phyloP scores from a whole-genome alignment of 2,329 filamentous ascomycete species.

The Triangularia verruculosa region DNA sequence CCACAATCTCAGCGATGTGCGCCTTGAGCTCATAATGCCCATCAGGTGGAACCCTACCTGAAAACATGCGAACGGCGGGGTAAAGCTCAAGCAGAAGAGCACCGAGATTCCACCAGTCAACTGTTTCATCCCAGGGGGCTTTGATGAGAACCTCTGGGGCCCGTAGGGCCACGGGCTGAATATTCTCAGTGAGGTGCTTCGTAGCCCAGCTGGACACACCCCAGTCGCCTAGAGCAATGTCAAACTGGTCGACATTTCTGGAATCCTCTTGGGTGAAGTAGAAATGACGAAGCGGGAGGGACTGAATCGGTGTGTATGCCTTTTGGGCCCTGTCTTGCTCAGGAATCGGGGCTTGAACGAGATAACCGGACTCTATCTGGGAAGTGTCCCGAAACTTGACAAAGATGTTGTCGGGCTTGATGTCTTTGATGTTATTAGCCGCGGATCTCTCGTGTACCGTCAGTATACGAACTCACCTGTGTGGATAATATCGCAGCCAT shows the following conservation, averaged over 20 bases:
- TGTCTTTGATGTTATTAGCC: constrained; percentile 7
- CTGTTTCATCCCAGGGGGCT: constrained; percentile 13
- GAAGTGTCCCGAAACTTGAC: constrained; percentile 16
- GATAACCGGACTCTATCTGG: constrained; percentile 15
- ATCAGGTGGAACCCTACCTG: not conserved
- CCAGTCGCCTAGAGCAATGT: constrained; percentile 21
- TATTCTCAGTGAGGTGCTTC: constrained; percentile 16
- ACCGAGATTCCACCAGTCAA: constrained; percentile 19
- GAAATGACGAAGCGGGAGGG: not conserved
- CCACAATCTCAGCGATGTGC: not conserved
- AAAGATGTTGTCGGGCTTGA: constrained; percentile 23
- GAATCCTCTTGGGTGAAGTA: not conserved
- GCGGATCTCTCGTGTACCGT: not conserved
- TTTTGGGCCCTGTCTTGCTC: constrained; percentile 12
- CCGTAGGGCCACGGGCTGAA: constrained; percentile 18
- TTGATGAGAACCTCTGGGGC: constrained; percentile 19
- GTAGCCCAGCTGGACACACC: constrained; percentile 15
- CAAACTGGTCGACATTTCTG: constrained; percentile 5
- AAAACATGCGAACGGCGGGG: constrained; percentile 7
- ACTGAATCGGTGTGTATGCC: constrained; percentile 12
- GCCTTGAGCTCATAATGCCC: not conserved
- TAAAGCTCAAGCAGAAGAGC: constrained; percentile 14
- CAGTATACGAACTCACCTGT: constrained; percentile 3
- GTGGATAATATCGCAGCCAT: constrained; percentile 7
- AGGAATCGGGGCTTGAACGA: constrained; percentile 11